These are phyloP conservation scores for Collariella sp. DNA, from an alignment of 495 filamentous ascomycete genomes.

Conservation along the genomic window DNA sequence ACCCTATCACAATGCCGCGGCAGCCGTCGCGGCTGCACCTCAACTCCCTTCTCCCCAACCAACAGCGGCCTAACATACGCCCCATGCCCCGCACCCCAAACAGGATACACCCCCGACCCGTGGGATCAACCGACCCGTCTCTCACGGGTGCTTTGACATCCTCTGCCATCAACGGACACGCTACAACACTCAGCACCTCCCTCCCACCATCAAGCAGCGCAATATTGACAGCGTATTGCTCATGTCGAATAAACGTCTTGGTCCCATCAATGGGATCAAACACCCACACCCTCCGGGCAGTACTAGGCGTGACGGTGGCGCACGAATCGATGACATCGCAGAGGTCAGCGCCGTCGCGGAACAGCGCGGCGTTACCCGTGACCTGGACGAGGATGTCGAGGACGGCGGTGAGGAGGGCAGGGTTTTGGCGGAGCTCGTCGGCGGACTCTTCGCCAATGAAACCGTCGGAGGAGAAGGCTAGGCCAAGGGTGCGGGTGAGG, in stretches of 20 bases:
- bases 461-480: slow-evolving; percentile 46
- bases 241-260: slow-evolving; percentile 51
- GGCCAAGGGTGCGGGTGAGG: slow-evolving; percentile 47
- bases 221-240: slow-evolving; percentile 52
- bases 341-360: slow-evolving; percentile 38
- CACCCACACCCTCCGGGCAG: slow-evolving; percentile 46
- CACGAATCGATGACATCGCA: slow-evolving; percentile 56
- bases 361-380: slow-evolving; percentile 19
- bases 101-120: slow-evolving; percentile 47
- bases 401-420: slow-evolving; percentile 43
- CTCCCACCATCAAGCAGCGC: slow-evolving; percentile 31
- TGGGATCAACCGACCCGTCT: slow-evolving; percentile 41
- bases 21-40: not conserved
- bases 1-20: slow-evolving; percentile 22
- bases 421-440: slow-evolving; percentile 42
- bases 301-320: slow-evolving; percentile 21
- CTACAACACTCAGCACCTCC: slow-evolving; percentile 40
- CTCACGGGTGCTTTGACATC: slow-evolving; percentile 25
- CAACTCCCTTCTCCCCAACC: not conserved
- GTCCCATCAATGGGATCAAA: slow-evolving; percentile 70
- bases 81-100: slow-evolving; percentile 51
- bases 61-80: slow-evolving; percentile 46
- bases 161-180: slow-evolving; percentile 48
- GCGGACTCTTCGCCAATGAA: slow-evolving; percentile 59
- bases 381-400: slow-evolving; percentile 33